Conservation (phyloP, 352 stramenopile genomes). For the Phytophthora niederhauseri region DNA sequence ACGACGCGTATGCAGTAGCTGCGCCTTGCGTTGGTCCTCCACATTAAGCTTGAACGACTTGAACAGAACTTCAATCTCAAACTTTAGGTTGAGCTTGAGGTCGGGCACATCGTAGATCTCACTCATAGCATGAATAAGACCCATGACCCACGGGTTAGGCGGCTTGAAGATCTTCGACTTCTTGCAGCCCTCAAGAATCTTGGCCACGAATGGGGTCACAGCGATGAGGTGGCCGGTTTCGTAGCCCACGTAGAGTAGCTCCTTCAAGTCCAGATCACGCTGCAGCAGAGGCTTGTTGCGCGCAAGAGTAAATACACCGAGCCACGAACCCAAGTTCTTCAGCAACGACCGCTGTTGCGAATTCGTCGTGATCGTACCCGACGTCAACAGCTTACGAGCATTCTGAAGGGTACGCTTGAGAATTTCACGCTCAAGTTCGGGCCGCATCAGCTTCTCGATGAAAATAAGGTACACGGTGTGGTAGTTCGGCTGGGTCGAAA, state of each 20-base stretch:
- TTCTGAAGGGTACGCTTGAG: constrained; percentile 95
- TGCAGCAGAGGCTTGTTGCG: constrained; percentile 98
- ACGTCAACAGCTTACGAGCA: constrained; percentile 96
- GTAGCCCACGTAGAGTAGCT: constrained; percentile 96
- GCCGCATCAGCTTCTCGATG: constrained; percentile 96
- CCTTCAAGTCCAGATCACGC: constrained; percentile 98
- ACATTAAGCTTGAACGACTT: constrained; percentile 99
- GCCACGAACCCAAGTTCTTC: constrained; percentile 99
- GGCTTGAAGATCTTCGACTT: constrained; percentile 98
- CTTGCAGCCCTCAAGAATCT: constrained; percentile 98
- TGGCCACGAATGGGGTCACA: constrained; percentile 98
- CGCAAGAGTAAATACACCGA: constrained; percentile 98
- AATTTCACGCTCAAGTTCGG: constrained; percentile 95
- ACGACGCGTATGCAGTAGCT: constrained; percentile 90
- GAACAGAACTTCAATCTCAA: constrained; percentile 99
- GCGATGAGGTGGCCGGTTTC: constrained; percentile 98
- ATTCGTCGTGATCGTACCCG: constrained; percentile 98
- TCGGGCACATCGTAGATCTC: constrained; percentile 99
- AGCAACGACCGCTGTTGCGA: constrained; percentile 97
- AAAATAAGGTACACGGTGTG: constrained; percentile 98
- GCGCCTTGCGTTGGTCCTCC: constrained; percentile 95
- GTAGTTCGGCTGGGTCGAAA: constrained; percentile 99
- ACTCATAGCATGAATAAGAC: constrained; percentile 97
- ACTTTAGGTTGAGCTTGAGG: constrained; percentile 99
- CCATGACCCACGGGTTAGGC: constrained; percentile 99